phyloP scores from a whole-genome alignment of 2,329 filamentous ascomycete genomes.

The Hypoxylon sp. region DNA sequence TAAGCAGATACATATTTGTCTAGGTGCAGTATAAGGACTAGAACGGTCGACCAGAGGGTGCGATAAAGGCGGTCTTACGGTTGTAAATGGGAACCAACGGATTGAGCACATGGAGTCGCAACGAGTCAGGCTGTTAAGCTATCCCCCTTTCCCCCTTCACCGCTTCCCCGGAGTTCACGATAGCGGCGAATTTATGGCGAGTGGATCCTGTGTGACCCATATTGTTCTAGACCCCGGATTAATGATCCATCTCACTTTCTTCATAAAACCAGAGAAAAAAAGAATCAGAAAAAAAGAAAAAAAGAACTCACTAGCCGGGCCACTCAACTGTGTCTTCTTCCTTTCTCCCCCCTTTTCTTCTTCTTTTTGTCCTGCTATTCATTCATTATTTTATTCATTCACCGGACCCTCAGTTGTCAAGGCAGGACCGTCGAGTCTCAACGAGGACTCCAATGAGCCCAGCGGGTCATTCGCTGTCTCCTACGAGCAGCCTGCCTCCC shows the following conservation, averaged over 20 bases:
- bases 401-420: too few relatives aligned
- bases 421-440: constrained; percentile 21
- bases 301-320: constrained; percentile 15
- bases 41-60: neutral
- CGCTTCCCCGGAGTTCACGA: constrained; percentile 30
- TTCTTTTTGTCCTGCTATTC: constrained; percentile 12
- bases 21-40: neutral
- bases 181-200: constrained; percentile 18
- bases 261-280: too few relatives aligned
- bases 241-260: constrained; percentile 9
- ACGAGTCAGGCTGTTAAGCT: constrained; percentile 21
- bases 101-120: constrained; percentile 20
- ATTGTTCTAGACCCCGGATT: constrained; percentile 22
- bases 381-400: constrained; percentile 4
- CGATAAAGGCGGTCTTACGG: neutral
- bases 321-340: constrained; percentile 4
- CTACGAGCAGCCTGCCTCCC: constrained; percentile 53
- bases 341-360: constrained; percentile 4
- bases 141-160: constrained; percentile 4
- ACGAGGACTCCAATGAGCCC: constrained; percentile 38
- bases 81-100: constrained; percentile 12
- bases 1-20: neutral
- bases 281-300: too few relatives aligned
- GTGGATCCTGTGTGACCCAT: constrained; percentile 24
- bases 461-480: constrained; percentile 47